Percentiles rank a stretch among this genome's conserved stretches.
These are phyloP conservation scores for Lycium barbarum DNA, from an alignment of 257 asterid genomes.

Conservation along the genomic window DNA sequence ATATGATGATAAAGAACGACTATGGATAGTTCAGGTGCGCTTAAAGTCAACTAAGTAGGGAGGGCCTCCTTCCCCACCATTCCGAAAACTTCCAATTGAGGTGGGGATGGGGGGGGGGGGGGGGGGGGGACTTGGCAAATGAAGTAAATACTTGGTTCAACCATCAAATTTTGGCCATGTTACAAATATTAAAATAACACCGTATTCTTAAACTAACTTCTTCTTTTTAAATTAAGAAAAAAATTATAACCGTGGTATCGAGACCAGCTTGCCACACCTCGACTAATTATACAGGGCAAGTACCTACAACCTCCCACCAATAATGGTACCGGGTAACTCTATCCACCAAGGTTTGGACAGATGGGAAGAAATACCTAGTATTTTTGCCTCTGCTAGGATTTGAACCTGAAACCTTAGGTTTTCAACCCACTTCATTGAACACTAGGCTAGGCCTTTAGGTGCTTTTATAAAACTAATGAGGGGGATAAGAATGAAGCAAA, in stretches of 20 bases:
- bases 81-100: neutral
- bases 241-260: neutral
- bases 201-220: neutral
- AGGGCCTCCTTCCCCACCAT: too few relatives aligned
- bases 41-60: too few relatives aligned
- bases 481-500: neutral
- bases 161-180: neutral
- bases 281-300: too few relatives aligned
- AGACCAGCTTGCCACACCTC: neutral
- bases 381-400: neutral
- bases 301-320: too few relatives aligned
- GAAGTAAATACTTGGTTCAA: neutral
- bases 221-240: neutral
- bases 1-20: constrained; percentile 25
- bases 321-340: neutral
- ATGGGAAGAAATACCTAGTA: neutral
- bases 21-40: too few relatives aligned
- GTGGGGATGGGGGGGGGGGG: neutral
- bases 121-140: neutral
- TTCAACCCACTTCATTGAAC: neutral
- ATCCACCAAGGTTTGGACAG: neutral
- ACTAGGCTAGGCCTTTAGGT: neutral
- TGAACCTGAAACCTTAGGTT: neutral
- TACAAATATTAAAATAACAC: neutral
- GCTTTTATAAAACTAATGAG: neutral